Evolutionary conservation across 1,139 yeast species (phyloP).

Genomic region (Debaryomyces psychrophilus): DNA sequence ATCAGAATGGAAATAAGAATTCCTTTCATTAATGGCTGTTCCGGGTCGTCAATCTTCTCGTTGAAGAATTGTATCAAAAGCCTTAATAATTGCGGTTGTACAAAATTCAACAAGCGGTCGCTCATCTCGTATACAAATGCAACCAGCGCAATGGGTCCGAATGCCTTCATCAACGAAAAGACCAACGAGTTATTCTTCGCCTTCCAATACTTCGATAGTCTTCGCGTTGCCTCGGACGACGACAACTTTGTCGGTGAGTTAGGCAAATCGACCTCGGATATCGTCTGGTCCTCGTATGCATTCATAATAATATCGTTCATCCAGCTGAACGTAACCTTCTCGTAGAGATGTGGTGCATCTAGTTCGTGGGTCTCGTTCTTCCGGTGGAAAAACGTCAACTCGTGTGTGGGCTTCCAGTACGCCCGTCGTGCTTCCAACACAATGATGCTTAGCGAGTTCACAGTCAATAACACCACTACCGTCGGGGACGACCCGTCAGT

Average conservation of each 20-base stretch:
- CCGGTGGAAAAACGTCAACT: constrained; percentile 23
- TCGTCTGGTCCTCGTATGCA: constrained; percentile 50
- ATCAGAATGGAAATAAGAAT: constrained; percentile 52
- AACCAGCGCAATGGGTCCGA: constrained; percentile 46
- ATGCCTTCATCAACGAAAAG: constrained; percentile 46
- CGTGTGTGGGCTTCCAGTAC: constrained; percentile 35
- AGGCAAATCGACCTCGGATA: constrained; percentile 57
- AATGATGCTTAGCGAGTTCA: constrained; percentile 26
- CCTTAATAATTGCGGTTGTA: constrained; percentile 61
- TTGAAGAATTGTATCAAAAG: constrained; percentile 49
- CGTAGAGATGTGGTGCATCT: constrained; percentile 50
- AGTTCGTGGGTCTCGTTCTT: constrained; percentile 20
- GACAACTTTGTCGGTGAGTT: constrained; percentile 53
- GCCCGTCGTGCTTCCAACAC: constrained; percentile 25
- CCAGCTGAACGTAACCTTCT: constrained; percentile 60
- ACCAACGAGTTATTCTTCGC: constrained; percentile 41
- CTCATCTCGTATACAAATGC: constrained; percentile 50
- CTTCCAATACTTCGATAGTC: constrained; percentile 25
- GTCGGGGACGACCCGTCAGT: constrained; percentile 14
- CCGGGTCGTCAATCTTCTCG: constrained; percentile 24
- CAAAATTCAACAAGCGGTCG: constrained; percentile 48
- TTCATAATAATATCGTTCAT: constrained; percentile 57
- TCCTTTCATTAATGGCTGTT: constrained; percentile 51
- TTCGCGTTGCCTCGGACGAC: constrained; percentile 31
- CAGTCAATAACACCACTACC: constrained; percentile 23